These are phyloP conservation scores for Hura crepitans DNA, from an alignment of 441 rosid genomes.

Conservation along the genomic window DNA sequence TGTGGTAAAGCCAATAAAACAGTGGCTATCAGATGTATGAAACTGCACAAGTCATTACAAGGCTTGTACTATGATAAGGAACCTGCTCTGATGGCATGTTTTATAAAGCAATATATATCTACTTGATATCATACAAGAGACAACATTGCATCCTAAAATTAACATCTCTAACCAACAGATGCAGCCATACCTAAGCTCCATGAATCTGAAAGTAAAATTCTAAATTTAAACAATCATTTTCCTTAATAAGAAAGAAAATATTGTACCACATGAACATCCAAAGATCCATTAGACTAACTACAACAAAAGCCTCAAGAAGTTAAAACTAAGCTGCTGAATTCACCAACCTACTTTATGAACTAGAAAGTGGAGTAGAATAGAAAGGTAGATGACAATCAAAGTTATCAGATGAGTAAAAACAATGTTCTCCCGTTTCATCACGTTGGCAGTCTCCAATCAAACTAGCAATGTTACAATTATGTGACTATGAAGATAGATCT, in stretches of 20 bases:
- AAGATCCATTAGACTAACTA: conserved; percentile 1
- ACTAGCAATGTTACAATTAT: background rate
- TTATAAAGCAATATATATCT: background rate
- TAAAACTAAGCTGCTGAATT: background rate
- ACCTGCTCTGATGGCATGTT: background rate
- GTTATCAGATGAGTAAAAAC: background rate
- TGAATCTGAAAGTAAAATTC: background rate
- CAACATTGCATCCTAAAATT: background rate
- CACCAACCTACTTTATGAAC: background rate
- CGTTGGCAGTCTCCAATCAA: conserved; percentile 9
- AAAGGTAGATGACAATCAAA: background rate
- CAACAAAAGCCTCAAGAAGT: conserved; percentile 1
- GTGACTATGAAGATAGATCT: conserved; percentile 12
- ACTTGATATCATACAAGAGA: background rate
- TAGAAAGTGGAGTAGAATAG: background rate
- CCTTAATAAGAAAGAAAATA: background rate
- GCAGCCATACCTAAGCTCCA: background rate
- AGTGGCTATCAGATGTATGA: conserved; percentile 25
- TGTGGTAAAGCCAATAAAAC: conserved; percentile 32
- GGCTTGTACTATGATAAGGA: background rate
- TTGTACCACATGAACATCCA: background rate
- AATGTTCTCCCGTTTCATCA: conserved; percentile 5
- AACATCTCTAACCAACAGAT: background rate
- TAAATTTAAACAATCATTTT: conserved; percentile 3
- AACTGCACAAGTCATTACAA: conserved; percentile 19